A percentile compares a stretch with the other conserved stretches of the same genome.
Evolutionary conservation across 306 rosid genomes (phyloP).

Genomic region (Hylodesmum podocarpum): DNA sequence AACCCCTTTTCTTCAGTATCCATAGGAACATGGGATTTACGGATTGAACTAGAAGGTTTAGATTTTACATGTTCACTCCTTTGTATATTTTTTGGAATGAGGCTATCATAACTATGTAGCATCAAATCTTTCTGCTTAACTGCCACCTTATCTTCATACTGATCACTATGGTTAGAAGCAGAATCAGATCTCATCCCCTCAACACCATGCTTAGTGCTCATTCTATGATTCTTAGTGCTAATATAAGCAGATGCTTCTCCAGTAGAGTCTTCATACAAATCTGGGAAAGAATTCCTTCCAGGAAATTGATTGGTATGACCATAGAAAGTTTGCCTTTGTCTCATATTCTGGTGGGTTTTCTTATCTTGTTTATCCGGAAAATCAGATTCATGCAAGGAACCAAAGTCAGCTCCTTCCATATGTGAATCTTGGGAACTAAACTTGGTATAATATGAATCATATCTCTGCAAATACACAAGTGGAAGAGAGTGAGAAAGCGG

Average conservation of each 20-base stretch:
- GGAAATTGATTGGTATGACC: conserved; percentile 40
- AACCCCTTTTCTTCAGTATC: conserved; percentile 57
- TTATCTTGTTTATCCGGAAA: conserved; percentile 61
- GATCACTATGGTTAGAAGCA: conserved; percentile 53
- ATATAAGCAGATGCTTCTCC: conserved; percentile 53
- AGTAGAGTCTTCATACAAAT: conserved; percentile 59
- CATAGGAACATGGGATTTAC: conserved; percentile 29
- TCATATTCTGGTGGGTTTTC: conserved; percentile 42
- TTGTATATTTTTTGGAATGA: conserved; percentile 41
- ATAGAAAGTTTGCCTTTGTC: conserved; percentile 42
- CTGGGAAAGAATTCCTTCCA: conserved; percentile 61
- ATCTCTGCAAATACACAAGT: conserved; percentile 53
- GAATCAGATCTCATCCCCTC: conserved; percentile 60
- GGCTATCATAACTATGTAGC: conserved; percentile 41
- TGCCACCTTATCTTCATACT: conserved; percentile 47
- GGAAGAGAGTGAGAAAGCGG: conserved; percentile 24
- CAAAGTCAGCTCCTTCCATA: conserved; percentile 55
- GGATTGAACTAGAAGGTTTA: conserved; percentile 53
- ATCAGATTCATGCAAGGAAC: conserved; percentile 52
- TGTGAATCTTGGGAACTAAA: conserved; percentile 61
- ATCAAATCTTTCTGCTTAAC: conserved; percentile 44
- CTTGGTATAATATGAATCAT: conserved; percentile 55
- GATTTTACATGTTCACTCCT: conserved; percentile 54
- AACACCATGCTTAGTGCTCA: conserved; percentile 47
- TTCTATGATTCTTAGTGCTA: conserved; percentile 49